Conservation (phyloP, 164 flowering plant genomes). For the Warburgia ugandensis region DNA sequence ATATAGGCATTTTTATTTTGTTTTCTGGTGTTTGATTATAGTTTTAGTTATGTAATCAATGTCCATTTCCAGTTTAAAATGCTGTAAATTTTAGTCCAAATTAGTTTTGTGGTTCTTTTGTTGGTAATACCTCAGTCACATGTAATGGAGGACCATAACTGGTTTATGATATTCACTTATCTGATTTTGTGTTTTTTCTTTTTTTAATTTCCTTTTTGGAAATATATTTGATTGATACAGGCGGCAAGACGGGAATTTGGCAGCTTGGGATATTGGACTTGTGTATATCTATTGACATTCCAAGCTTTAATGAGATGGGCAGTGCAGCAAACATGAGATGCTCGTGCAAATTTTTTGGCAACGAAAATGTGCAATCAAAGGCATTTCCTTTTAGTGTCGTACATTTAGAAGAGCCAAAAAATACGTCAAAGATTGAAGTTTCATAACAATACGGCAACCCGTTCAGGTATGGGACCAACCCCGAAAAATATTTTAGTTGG, state of each 20-base stretch:
- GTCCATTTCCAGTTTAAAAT: too few relatives aligned
- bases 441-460: not conserved
- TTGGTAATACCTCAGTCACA: too few relatives aligned
- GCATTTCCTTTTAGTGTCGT: not conserved
- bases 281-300: conserved; percentile 46
- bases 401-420: not conserved
- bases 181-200: conserved; percentile 5
- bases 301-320: conserved; percentile 50
- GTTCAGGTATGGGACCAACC: not conserved
- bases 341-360: conserved; percentile 10
- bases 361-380: not conserved
- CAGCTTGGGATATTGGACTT: conserved; percentile 52
- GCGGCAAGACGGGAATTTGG: conserved; percentile 35
- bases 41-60: too few relatives aligned
- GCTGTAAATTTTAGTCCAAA: too few relatives aligned
- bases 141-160: too few relatives aligned
- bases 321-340: conserved; percentile 17
- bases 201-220: conserved; percentile 4
- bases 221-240: conserved; percentile 36
- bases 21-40: not conserved
- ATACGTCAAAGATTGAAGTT: not conserved
- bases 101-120: too few relatives aligned
- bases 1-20: not conserved
- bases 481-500: too few relatives aligned
- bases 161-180: not conserved